Conservation (phyloP, 768 basidiomycete genomes). For the Arthromyces matolae region DNA sequence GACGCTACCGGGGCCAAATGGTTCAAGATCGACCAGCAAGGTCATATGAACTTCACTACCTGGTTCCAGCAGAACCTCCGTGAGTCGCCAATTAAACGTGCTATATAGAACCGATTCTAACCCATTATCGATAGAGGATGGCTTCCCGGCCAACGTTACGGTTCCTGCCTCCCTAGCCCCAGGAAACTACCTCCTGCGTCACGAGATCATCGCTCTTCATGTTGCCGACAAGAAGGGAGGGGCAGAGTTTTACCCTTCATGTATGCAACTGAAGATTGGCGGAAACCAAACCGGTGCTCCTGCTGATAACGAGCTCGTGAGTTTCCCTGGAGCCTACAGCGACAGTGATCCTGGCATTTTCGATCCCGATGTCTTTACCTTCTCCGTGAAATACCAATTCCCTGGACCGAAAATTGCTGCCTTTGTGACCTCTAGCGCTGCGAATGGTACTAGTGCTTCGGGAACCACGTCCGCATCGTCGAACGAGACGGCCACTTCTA, state of each 20-base stretch:
- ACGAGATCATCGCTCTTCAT: slow-evolving; percentile 80
- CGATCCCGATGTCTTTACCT: slow-evolving; percentile 49
- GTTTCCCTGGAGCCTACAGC: slow-evolving; percentile 69
- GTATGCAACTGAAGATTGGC: slow-evolving; percentile 52
- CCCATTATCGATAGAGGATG: slow-evolving; percentile 32
- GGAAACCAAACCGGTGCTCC: slow-evolving; percentile 54
- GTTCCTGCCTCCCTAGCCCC: slow-evolving; percentile 52
- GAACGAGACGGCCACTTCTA: no score
- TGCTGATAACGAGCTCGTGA: slow-evolving; percentile 46
- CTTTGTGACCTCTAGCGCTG: no score
- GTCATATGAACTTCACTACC: slow-evolving; percentile 30
- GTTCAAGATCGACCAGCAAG: slow-evolving; percentile 69
- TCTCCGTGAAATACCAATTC: no score
- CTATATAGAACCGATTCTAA: no score
- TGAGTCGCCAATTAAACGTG: neutral
- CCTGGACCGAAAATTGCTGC: no score
- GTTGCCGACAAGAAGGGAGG: slow-evolving; percentile 52
- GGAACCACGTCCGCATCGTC: no score
- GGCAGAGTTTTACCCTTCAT: slow-evolving; percentile 80
- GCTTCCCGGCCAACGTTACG: slow-evolving; percentile 36
- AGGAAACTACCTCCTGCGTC: slow-evolving; percentile 73
- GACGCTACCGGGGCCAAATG: slow-evolving; percentile 56
- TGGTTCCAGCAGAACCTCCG: slow-evolving; percentile 26
- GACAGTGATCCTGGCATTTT: slow-evolving; percentile 72
- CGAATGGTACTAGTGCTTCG: no score